phyloP scores from a whole-genome alignment of 345 rosid species.

The Clausena lansium region DNA sequence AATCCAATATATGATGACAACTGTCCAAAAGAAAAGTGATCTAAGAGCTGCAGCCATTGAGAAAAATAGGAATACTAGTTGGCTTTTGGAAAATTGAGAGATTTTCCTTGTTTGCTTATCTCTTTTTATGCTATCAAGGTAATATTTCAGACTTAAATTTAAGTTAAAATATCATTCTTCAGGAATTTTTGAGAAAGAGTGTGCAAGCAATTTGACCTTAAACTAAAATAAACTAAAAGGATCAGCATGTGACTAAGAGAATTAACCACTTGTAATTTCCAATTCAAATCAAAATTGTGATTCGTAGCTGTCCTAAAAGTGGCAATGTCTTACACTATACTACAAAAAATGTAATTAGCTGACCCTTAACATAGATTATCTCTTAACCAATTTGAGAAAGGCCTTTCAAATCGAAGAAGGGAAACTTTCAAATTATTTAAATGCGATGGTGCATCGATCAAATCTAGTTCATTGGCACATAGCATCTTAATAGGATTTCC shows the following conservation, averaged over 20 bases:
- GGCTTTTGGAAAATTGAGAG: neutral
- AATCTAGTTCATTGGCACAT: no score
- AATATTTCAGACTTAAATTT: neutral
- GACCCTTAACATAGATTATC: no score
- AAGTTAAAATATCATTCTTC: neutral
- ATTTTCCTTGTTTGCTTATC: neutral
- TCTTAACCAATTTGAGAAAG: no score
- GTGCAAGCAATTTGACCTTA: neutral
- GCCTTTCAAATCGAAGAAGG: no score
- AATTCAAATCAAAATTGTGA: neutral
- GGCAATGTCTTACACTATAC: no score
- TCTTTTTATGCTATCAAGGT: neutral
- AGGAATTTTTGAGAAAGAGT: neutral
- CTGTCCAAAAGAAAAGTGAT: conserved; percentile 11
- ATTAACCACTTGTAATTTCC: neutral
- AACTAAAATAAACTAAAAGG: neutral
- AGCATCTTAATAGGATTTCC: no score
- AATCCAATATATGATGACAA: conserved; percentile 7
- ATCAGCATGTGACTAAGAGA: neutral
- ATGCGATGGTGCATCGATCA: no score
- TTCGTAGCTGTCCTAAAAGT: no score
- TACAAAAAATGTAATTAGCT: no score
- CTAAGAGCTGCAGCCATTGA: conserved; percentile 36
- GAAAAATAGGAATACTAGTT: neutral
- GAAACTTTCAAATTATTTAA: no score